Base-by-base conservation (phyloP, 352 stramenopile species). In the Pythium aphanidermatum region DNA sequence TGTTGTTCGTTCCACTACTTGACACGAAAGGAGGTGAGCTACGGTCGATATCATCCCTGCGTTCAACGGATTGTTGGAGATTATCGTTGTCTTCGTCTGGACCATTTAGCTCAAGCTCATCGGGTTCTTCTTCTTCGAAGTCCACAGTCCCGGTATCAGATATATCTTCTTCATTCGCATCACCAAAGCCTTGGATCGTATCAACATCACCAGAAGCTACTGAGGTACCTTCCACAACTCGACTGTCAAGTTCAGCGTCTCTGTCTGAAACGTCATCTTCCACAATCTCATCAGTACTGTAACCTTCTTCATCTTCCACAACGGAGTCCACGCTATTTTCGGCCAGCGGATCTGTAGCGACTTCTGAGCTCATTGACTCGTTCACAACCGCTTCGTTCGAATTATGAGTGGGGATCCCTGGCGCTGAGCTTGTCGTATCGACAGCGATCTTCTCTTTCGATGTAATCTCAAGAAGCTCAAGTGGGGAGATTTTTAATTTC, bases 121-220 rank as follows among this genome's bases (percentile, higher is more conserved):
- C n/a, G n/a, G n/a, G n/a, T n/a, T 40, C 36, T 34, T 54, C 43
- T 11, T 46, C 25, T 14, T 54, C 29, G 3, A 60, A 45, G 45
- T 60, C 51, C 2, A 51, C 12, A 5, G 44, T 61, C 1, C 46
- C 52, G 21, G 52, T 51, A 20, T 61, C 52, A 3, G 52, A 61
- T 11, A 31, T 10, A 4, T 35, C 39, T 16, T 28, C 25, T 7
- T 23, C 20, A 9, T 50, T 27, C 19, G 21, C 37, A 12, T 23
- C 3, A 24, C 11, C 23, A 7, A 5, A 30, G 38, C 16, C 2
- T n/a, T 20, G 9, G 0, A 13, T 5, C 11, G 21, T 21, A 21
- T 17, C 13, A 17, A 28, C 27, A 11, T 20, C 16, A n/a, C 10
- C 12, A 20, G 17, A n/a, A 37, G 28, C 40, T 19, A 23, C 21